These are phyloP conservation scores for Rhodotorula sp. DNA, from an alignment of 1,284 basidiomycete genomes.

Conservation along the genomic window DNA sequence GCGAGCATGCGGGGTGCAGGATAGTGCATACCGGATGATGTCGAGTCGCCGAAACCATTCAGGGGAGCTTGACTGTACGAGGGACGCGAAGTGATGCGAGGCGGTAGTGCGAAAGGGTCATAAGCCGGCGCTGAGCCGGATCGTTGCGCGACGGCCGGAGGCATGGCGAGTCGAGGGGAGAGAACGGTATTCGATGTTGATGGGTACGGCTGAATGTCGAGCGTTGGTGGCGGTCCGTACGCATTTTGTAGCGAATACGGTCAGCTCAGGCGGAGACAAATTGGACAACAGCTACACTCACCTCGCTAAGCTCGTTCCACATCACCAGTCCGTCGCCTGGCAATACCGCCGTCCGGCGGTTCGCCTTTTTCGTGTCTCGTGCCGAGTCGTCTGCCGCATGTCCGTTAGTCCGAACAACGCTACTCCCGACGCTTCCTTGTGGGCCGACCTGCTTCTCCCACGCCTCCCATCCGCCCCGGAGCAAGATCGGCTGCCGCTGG, in stretches of 20 bases:
- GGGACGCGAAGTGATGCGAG: slow-evolving; percentile 1
- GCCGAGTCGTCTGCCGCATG: slow-evolving; percentile 21
- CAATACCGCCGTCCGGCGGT: slow-evolving; percentile 26
- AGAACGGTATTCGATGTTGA: not conserved
- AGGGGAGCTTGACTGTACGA: slow-evolving; percentile 34
- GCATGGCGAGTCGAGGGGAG: slow-evolving; percentile 37
- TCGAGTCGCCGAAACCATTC: slow-evolving; percentile 36
- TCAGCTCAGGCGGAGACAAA: too few relatives aligned
- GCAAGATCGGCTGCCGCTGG: slow-evolving; percentile 73
- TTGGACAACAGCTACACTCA: not conserved
- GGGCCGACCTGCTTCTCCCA: slow-evolving; percentile 72
- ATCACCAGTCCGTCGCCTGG: not conserved
- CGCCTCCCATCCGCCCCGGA: slow-evolving; percentile 79
- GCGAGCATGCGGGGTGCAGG: slow-evolving; percentile 68
- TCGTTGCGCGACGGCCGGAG: slow-evolving; percentile 38
- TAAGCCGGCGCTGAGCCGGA: slow-evolving; percentile 33
- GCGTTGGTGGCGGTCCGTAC: not conserved
- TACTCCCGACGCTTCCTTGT: slow-evolving; percentile 53
- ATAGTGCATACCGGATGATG: slow-evolving; percentile 65
- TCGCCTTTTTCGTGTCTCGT: slow-evolving; percentile 28
- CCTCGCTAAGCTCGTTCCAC: slow-evolving; percentile 4
- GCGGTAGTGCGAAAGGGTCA: slow-evolving; percentile 31
- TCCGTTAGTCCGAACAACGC: slow-evolving; percentile 47
- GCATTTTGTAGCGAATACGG: too few relatives aligned
- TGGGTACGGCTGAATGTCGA: not conserved